Conservation (phyloP, 2,329 filamentous ascomycete species). For the Aspergillus pseudonomiae region DNA sequence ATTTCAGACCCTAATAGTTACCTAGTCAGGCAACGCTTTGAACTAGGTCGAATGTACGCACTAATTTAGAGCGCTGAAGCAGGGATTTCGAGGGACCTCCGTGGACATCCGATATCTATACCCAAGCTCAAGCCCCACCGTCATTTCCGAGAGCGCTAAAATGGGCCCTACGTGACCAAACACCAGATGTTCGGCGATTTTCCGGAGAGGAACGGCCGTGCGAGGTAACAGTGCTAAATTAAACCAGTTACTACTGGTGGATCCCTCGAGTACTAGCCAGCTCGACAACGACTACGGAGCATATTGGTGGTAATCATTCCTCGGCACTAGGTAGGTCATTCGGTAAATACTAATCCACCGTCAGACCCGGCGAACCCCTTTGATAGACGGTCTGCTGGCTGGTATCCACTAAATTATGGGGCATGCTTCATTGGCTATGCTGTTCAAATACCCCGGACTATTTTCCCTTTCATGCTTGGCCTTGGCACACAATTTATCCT, state of each 20-base stretch:
- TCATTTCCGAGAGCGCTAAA: background rate
- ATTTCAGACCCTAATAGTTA: background rate
- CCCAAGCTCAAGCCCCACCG: background rate
- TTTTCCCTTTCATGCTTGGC: too few relatives aligned
- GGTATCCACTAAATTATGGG: background rate
- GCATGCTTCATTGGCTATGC: background rate
- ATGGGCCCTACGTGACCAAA: background rate
- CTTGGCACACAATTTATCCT: too few relatives aligned
- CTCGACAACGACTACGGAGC: too few relatives aligned
- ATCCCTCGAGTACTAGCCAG: too few relatives aligned
- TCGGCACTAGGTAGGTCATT: too few relatives aligned
- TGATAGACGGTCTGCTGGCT: background rate
- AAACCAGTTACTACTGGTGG: too few relatives aligned
- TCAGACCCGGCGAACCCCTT: background rate
- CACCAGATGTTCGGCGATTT: background rate
- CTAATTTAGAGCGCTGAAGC: background rate
- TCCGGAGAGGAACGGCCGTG: background rate
- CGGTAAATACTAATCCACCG: too few relatives aligned
- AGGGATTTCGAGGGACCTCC: background rate
- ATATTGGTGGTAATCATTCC: too few relatives aligned
- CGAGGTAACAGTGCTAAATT: background rate
- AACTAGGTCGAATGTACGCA: background rate
- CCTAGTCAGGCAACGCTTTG: background rate
- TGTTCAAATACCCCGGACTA: too few relatives aligned
- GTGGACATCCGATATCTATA: background rate